These are phyloP conservation scores for Coelastrella sp. DNA, from an alignment of 139 green algal species.

Conservation along the genomic window DNA sequence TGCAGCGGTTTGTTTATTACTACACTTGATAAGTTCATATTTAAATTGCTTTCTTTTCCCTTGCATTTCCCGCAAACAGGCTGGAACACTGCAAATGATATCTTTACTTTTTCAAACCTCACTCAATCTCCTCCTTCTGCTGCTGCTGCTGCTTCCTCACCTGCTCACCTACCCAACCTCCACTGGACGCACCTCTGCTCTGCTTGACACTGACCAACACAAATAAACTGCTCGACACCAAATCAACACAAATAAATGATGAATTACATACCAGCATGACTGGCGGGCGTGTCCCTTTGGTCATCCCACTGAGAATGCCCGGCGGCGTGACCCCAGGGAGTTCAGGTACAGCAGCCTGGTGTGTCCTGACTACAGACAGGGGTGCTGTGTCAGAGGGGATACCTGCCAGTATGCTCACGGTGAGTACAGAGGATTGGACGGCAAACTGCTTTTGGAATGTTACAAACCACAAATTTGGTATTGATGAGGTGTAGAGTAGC, in stretches of 20 bases:
- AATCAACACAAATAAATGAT: too few species aligned
- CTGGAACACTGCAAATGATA: too few species aligned
- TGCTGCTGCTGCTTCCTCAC: background rate
- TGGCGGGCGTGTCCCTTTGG: conserved; percentile 97
- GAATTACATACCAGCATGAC: conserved; percentile 75
- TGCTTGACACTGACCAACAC: too few species aligned
- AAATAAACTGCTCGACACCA: too few species aligned
- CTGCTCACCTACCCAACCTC: too few species aligned
- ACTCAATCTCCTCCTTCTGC: background rate
- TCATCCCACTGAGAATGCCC: conserved; percentile 97
- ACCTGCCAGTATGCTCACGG: conserved; percentile 89
- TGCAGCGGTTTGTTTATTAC: background rate
- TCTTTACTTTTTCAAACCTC: too few species aligned
- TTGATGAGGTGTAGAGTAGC: too few species aligned
- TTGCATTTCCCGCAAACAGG: too few species aligned
- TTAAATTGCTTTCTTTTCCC: too few species aligned
- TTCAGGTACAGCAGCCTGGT: conserved; percentile 89
- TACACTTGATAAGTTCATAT: background rate
- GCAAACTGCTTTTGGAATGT: conserved; percentile 53
- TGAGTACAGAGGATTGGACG: conserved; percentile 42
- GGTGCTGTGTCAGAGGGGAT: conserved; percentile 81
- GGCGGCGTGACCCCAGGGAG: conserved; percentile 89
- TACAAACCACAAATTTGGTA: too few species aligned
- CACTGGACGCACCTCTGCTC: too few species aligned
- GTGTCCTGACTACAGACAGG: conserved; percentile 96